phyloP scores from a whole-genome alignment of 176 grass and related monocot genomes.

The Echinochloa phyllopogon region DNA sequence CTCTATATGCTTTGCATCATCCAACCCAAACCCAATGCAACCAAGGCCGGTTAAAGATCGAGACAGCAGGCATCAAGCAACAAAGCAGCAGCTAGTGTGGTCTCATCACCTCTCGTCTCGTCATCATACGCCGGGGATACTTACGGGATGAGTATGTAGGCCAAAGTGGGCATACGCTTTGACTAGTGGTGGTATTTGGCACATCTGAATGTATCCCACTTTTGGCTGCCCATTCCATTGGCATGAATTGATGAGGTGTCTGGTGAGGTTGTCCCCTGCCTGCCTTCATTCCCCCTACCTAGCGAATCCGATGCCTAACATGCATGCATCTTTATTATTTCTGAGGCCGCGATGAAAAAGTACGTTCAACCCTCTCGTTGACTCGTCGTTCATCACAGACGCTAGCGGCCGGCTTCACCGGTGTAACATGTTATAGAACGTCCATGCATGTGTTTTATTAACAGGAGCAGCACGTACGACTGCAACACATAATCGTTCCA shows the following conservation, averaged over 20 bases:
- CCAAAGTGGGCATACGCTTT: slow-evolving; percentile 32
- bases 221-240: slow-evolving; percentile 17
- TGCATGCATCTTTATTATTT: background rate
- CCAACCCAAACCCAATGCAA: background rate
- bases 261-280: background rate
- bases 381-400: background rate
- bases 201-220: background rate
- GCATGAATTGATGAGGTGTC: slow-evolving; percentile 23
- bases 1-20: background rate
- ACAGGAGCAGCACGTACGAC: background rate
- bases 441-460: background rate
- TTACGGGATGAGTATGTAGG: slow-evolving; percentile 33
- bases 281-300: background rate
- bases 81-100: background rate
- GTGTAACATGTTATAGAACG: background rate
- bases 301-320: slow-evolving; percentile 31
- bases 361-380: background rate
- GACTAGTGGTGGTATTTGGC: slow-evolving; percentile 8
- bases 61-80: background rate
- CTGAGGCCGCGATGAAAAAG: background rate
- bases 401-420: background rate
- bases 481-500: no score
- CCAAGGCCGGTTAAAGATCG: background rate
- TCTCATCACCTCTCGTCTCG: background rate
- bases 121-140: slow-evolving; percentile 21